Percentiles rank a stretch among this genome's conserved stretches.
phyloP scores from a whole-genome alignment of 192 early-diverging fungal genomes.

The Backusella sp. region DNA sequence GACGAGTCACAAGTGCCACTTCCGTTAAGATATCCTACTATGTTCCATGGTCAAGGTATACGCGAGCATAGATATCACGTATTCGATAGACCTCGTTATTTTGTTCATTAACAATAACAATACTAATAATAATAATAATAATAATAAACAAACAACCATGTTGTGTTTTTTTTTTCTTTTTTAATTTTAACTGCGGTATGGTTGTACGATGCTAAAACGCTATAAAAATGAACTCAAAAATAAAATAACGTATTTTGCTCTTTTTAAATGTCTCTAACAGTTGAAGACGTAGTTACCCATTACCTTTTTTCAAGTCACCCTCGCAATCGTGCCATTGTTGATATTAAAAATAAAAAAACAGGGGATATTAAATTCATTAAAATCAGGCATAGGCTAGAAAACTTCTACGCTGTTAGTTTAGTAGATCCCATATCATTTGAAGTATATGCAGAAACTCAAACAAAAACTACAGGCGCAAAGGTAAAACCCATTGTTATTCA shows the following conservation, averaged over 20 bases:
- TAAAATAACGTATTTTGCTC: not conserved
- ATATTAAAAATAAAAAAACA: constrained; percentile 24
- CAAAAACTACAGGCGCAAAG: not conserved
- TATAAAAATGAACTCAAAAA: not conserved
- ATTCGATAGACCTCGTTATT: constrained; percentile 76
- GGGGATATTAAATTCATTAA: constrained; percentile 17
- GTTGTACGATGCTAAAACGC: not conserved
- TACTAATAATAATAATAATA: not conserved
- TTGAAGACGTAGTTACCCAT: constrained; percentile 8
- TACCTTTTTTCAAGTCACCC: constrained; percentile 15
- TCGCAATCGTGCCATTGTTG: constrained; percentile 18
- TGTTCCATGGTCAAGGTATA: constrained; percentile 67
- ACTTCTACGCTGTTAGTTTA: constrained; percentile 26
- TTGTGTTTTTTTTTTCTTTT: not conserved
- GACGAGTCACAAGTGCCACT: constrained; percentile 50
- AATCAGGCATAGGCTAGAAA: constrained; percentile 17
- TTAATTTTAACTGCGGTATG: not conserved
- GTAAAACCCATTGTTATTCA: constrained; percentile 17
- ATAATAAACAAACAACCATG: not conserved
- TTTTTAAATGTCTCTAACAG: constrained; percentile 9
- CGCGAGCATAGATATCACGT: constrained; percentile 79
- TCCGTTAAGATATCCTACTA: constrained; percentile 60
- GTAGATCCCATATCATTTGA: constrained; percentile 18
- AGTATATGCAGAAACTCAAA: constrained; percentile 19
- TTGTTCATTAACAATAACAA: constrained; percentile 24